Evolutionary conservation across 1,284 basidiomycete species (phyloP).

Genomic region (Singerocomus inundabilis): DNA sequence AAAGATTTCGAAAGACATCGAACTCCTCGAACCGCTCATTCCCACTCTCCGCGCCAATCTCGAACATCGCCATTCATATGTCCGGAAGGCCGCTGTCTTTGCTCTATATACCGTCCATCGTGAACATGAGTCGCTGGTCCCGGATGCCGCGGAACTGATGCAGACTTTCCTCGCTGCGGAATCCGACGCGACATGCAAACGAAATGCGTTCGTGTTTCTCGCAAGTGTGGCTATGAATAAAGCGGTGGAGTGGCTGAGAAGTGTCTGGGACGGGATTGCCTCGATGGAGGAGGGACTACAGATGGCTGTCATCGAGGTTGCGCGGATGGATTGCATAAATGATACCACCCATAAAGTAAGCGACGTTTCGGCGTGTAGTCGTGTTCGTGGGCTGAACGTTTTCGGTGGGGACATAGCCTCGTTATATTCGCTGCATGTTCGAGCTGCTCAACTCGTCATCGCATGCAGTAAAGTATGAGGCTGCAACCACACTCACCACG

Average conservation of each 20-base stretch:
- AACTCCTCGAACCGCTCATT: constrained; percentile 94
- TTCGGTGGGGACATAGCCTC: constrained; percentile 50
- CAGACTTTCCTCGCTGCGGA: constrained; percentile 98
- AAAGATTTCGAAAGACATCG: constrained; percentile 91
- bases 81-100: constrained; percentile 98
- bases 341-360: constrained; percentile 79
- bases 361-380: constrained; percentile 12
- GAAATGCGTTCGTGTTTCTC: constrained; percentile 96
- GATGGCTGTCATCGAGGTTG: constrained; percentile 95
- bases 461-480: constrained; percentile 97
- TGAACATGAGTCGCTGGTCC: constrained; percentile 92
- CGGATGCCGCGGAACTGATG: constrained; percentile 96
- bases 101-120: constrained; percentile 94
- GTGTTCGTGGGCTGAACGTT: constrained; percentile 12
- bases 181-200: constrained; percentile 94
- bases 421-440: constrained; percentile 93
- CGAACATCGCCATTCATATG: constrained; percentile 98
- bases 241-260: constrained; percentile 89
- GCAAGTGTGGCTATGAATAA: constrained; percentile 86
- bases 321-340: constrained; percentile 85
- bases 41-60: constrained; percentile 93
- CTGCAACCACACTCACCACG: constrained; percentile 92
- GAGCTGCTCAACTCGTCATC: constrained; percentile 91
- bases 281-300: constrained; percentile 92
- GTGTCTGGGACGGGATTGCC: constrained; percentile 82